These are phyloP conservation scores for Passiflora organensis DNA, from an alignment of 345 rosid species.

Conservation along the genomic window DNA sequence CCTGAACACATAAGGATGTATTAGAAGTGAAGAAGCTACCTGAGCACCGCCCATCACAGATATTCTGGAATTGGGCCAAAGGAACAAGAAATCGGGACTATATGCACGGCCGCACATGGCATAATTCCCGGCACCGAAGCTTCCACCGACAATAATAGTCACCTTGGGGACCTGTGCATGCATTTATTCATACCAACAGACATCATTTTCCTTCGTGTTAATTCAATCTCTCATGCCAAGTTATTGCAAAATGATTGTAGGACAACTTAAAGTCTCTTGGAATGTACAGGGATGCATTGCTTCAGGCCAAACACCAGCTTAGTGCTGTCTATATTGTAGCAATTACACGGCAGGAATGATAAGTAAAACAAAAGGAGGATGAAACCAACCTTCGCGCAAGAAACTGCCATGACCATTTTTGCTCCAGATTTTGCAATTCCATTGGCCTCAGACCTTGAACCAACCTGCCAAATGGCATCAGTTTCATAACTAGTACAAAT, in stretches of 20 bases:
- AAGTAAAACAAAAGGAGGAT: neutral
- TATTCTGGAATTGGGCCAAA: conserved; percentile 94
- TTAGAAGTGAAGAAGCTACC: conserved; percentile 34
- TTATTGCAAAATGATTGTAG: neutral
- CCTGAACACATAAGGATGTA: conserved; percentile 58
- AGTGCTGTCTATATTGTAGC: too few relatives aligned
- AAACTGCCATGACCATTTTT: conserved; percentile 98
- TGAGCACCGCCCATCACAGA: conserved; percentile 97
- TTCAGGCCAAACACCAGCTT: too few relatives aligned
- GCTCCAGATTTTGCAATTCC: conserved; percentile 99
- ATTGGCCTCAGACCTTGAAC: conserved; percentile 91
- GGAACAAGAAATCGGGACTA: conserved; percentile 81
- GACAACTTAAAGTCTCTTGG: neutral
- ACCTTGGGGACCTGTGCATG: conserved; percentile 73
- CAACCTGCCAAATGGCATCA: conserved; percentile 50
- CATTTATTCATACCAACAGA: conserved; percentile 1
- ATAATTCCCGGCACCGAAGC: conserved; percentile 97
- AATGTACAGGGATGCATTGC: neutral
- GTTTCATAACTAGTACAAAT: conserved; percentile 1
- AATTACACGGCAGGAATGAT: neutral
- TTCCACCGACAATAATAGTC: conserved; percentile 82
- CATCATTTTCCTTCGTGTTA: neutral
- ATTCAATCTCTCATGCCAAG: neutral
- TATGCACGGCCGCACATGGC: conserved; percentile 99
- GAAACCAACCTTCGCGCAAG: conserved; percentile 75